Evolutionary conservation across 768 basidiomycete genomes (phyloP).

Genomic region (Suillus americanus): DNA sequence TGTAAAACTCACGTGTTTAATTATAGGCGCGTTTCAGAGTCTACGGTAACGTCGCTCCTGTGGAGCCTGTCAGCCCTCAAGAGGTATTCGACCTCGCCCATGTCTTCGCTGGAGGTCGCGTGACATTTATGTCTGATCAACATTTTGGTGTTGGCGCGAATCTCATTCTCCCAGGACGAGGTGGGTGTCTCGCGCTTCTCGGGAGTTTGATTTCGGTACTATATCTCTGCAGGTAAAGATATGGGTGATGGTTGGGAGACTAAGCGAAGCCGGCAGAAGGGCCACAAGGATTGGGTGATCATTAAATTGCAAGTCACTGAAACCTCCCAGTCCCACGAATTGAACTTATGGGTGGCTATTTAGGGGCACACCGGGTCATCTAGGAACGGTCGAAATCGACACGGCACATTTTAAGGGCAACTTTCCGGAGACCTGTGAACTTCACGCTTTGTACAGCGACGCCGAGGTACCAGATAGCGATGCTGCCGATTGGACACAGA

Average conservation of each 20-base stretch:
- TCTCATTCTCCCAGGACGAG: slow-evolving; percentile 87
- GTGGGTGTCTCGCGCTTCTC: slow-evolving; percentile 27
- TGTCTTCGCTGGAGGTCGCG: slow-evolving; percentile 85
- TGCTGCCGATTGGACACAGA: slow-evolving; percentile 59
- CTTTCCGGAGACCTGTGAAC: slow-evolving; percentile 85
- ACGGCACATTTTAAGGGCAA: slow-evolving; percentile 96
- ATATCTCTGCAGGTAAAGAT: slow-evolving; percentile 54
- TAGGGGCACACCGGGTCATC: slow-evolving; percentile 71
- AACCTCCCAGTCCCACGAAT: background rate
- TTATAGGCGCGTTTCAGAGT: slow-evolving; percentile 86
- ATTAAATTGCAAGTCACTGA: slow-evolving; percentile 71
- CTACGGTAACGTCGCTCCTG: slow-evolving; percentile 75
- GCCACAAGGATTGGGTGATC: slow-evolving; percentile 89
- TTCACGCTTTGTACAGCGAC: slow-evolving; percentile 54
- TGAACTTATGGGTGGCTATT: background rate
- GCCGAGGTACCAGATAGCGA: slow-evolving; percentile 38
- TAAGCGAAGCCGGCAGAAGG: slow-evolving; percentile 75
- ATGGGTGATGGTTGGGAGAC: slow-evolving; percentile 99
- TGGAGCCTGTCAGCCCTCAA: slow-evolving; percentile 49
- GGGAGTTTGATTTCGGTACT: background rate
- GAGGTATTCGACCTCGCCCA: slow-evolving; percentile 82
- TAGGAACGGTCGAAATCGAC: slow-evolving; percentile 86
- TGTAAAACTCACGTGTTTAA: slow-evolving; percentile 25
- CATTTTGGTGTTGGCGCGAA: slow-evolving; percentile 94
- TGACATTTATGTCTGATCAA: slow-evolving; percentile 86